Evolutionary conservation across 805 yeast species (phyloP).

Genomic region (Candida morakotiae): DNA sequence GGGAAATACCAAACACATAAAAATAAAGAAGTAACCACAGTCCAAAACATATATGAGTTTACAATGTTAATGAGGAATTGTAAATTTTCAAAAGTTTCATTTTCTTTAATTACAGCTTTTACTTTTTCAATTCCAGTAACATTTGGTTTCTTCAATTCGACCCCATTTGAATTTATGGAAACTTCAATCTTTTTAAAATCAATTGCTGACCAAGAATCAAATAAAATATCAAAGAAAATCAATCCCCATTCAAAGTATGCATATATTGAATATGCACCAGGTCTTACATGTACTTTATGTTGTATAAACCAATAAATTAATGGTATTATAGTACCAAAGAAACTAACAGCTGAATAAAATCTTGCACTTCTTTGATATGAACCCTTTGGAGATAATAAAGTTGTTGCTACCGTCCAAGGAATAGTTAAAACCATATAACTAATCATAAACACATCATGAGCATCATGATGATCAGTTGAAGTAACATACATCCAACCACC

Average conservation of each 20-base stretch:
- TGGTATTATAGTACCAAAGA: slow-evolving; percentile 75
- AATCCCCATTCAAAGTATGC: slow-evolving; percentile 95
- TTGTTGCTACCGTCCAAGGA: slow-evolving; percentile 80
- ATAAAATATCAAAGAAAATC: slow-evolving; percentile 76
- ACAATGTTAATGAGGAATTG: slow-evolving; percentile 43
- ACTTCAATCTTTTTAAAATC: slow-evolving; percentile 70
- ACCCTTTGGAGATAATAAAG: slow-evolving; percentile 42
- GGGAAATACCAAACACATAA: slow-evolving; percentile 97
- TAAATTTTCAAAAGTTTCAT: slow-evolving; percentile 24
- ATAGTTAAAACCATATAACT: slow-evolving; percentile 80
- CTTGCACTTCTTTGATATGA: slow-evolving; percentile 50
- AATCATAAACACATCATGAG: slow-evolving; percentile 95
- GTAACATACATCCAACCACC: slow-evolving; percentile 99
- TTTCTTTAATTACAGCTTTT: slow-evolving; percentile 1
- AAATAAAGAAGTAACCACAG: slow-evolving; percentile 74
- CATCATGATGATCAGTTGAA: slow-evolving; percentile 94
- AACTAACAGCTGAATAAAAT: slow-evolving; percentile 49
- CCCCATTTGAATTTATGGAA: slow-evolving; percentile 25
- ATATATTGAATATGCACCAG: slow-evolving; percentile 95
- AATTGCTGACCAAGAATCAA: slow-evolving; percentile 72
- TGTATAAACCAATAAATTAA: slow-evolving; percentile 85
- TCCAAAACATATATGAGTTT: slow-evolving; percentile 82
- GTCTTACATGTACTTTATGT: slow-evolving; percentile 79
- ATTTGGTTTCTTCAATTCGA: slow-evolving; percentile 17
- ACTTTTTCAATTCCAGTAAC: slow-evolving; percentile 8